Conservation (phyloP, 768 basidiomycete genomes). For the Boletus barrowsii region DNA sequence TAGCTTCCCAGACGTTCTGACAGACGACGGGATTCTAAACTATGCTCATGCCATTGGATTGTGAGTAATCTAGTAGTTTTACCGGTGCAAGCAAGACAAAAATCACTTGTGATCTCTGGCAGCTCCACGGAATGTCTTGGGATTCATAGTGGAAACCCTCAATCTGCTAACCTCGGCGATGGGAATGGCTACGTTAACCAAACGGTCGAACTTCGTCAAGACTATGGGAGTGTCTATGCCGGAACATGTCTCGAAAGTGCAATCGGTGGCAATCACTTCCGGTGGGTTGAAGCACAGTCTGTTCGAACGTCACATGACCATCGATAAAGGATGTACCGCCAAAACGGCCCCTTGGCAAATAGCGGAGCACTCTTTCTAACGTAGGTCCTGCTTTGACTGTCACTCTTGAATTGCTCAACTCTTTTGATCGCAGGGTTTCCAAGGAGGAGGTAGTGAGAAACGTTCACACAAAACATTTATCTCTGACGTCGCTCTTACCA, state of each 20-base stretch:
- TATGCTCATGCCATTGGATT: constrained; percentile 63
- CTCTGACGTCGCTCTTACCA: constrained; percentile 5
- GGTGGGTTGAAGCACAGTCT: constrained; percentile 23
- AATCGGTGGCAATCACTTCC: constrained; percentile 46
- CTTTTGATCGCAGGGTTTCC: constrained; percentile 37
- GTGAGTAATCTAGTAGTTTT: constrained; percentile 33
- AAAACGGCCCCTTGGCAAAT: constrained; percentile 52
- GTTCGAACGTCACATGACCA: background rate
- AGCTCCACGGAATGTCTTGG: constrained; percentile 40
- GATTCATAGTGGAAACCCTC: constrained; percentile 35
- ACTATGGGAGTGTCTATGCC: constrained; percentile 31
- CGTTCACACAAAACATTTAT: background rate
- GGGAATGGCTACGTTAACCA: constrained; percentile 45
- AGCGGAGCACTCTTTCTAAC: constrained; percentile 55
- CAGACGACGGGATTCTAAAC: constrained; percentile 51
- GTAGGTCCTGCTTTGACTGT: constrained; percentile 10
- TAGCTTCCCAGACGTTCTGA: constrained; percentile 56
- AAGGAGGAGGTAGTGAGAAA: constrained; percentile 37
- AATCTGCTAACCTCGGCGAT: constrained; percentile 44
- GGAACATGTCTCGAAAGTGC: constrained; percentile 46
- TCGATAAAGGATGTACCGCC: constrained; percentile 42
- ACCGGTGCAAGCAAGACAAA: no score
- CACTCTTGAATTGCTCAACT: background rate
- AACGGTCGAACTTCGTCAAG: constrained; percentile 42
- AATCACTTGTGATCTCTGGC: constrained; percentile 7